These are phyloP conservation scores for Spiraea crenata DNA, from an alignment of 331 rosid genomes.

Conservation along the genomic window DNA sequence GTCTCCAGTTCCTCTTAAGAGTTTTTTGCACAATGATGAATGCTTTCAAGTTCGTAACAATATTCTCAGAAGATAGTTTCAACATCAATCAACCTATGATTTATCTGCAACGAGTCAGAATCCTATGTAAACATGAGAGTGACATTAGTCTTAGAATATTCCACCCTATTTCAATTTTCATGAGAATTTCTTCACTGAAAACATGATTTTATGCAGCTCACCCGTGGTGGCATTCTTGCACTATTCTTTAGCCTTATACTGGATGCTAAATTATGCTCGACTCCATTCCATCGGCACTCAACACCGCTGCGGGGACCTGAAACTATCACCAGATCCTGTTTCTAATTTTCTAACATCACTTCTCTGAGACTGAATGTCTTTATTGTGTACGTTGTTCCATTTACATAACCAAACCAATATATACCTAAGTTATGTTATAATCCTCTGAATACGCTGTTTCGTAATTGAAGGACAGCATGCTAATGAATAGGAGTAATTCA, in stretches of 20 bases:
- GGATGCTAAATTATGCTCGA: slow-evolving; percentile 6
- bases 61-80: no score
- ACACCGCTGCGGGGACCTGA: not conserved
- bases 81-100: no score
- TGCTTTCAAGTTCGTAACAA: no score
- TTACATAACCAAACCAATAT: not conserved
- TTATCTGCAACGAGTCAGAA: no score
- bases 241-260: slow-evolving; percentile 40
- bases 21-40: no score
- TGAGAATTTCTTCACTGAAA: not conserved
- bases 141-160: no score
- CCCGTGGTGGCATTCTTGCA: slow-evolving; percentile 41
- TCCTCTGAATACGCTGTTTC: no score
- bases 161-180: no score
- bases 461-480: not conserved
- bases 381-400: not conserved
- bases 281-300: not conserved
- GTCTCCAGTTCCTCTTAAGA: no score
- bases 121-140: no score
- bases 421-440: not conserved
- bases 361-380: not conserved
- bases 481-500: not conserved
- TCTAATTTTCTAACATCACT: not conserved
- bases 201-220: slow-evolving; percentile 25
- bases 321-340: not conserved